phyloP scores from a whole-genome alignment of 2,329 filamentous ascomycete genomes.

The Scedosporium minutisporum region DNA sequence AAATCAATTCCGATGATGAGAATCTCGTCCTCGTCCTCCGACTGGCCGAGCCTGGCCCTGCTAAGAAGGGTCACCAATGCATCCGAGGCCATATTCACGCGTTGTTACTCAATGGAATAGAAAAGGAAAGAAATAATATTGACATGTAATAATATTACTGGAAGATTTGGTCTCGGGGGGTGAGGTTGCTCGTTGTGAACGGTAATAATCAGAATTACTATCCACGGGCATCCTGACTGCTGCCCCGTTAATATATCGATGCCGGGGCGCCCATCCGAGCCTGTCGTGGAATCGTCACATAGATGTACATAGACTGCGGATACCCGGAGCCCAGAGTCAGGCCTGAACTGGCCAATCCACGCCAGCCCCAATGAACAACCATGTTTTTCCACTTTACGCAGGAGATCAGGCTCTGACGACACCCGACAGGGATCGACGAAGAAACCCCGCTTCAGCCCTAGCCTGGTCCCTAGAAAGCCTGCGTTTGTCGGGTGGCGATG shows the following conservation, averaged over 20 bases:
- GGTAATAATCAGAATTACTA: not conserved
- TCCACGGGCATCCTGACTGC: not conserved
- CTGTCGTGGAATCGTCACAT: not conserved
- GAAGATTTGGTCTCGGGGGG: not conserved
- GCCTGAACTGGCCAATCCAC: not conserved
- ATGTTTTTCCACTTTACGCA: not conserved
- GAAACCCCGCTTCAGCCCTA: not conserved
- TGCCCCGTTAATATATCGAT: not conserved
- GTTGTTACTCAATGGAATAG: not conserved
- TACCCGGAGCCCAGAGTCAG: not conserved
- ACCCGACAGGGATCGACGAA: not conserved
- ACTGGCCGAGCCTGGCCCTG: not conserved
- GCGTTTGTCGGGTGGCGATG: not conserved
- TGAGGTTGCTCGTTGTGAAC: not conserved
- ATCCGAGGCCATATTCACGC: not conserved
- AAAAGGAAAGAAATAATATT: not conserved
- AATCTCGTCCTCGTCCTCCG: constrained; percentile 6
- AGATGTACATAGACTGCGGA: not conserved
- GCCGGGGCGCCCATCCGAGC: not conserved
- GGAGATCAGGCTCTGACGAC: not conserved
- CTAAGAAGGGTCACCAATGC: not conserved
- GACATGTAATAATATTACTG: not conserved
- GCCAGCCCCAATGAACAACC: not conserved
- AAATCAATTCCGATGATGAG: constrained; percentile 35
- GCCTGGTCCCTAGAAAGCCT: not conserved